Percentiles rank a stretch among this genome's conserved stretches.
Evolutionary conservation across 129 eudicot species (phyloP).

Genomic region (Artemisia tridentata): DNA sequence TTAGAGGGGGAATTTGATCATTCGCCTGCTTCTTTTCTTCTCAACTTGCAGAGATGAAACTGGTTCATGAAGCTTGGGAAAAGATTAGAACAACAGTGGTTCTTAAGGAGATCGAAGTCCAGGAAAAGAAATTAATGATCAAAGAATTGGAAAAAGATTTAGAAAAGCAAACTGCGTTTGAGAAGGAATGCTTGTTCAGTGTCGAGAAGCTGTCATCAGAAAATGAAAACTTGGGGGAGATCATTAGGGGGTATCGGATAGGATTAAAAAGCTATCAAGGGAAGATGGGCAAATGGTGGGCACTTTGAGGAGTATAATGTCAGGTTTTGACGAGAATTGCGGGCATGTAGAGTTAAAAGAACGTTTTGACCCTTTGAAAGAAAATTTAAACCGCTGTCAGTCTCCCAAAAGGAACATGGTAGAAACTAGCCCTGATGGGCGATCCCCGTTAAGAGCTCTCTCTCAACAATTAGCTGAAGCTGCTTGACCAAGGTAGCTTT

Average conservation of each 20-base stretch:
- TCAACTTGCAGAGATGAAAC: conserved; percentile 35
- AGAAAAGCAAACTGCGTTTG: conserved; percentile 24
- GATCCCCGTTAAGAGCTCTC: conserved; percentile 75
- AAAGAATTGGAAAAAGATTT: conserved; percentile 52
- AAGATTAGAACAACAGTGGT: conserved; percentile 40
- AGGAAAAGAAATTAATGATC: conserved; percentile 45
- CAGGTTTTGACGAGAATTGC: conserved; percentile 27
- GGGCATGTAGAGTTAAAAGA: conserved; percentile 15
- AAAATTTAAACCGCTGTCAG: conserved; percentile 38
- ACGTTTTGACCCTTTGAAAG: conserved; percentile 50
- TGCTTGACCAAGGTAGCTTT: conserved; percentile 4
- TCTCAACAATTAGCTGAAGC: conserved; percentile 45
- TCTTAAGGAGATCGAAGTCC: conserved; percentile 57
- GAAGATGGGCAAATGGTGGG: conserved; percentile 57
- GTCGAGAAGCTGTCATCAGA: conserved; percentile 38
- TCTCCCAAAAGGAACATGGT: conserved; percentile 44
- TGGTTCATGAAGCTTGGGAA: conserved; percentile 57
- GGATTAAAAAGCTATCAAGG: conserved; percentile 36
- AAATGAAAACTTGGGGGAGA: conserved; percentile 39
- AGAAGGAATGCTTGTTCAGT: conserved; percentile 33
- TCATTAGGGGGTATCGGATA: conserved; percentile 36
- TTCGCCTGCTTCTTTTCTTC: conserved; percentile 52
- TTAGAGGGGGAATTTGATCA: conserved; percentile 58
- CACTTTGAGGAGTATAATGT: conserved; percentile 48
- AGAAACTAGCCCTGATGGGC: conserved; percentile 40